Evolutionary conservation across 352 stramenopile species (phyloP), one percentile per base, ranked within the genome.

Genomic region (Globisporangium polare): DNA sequence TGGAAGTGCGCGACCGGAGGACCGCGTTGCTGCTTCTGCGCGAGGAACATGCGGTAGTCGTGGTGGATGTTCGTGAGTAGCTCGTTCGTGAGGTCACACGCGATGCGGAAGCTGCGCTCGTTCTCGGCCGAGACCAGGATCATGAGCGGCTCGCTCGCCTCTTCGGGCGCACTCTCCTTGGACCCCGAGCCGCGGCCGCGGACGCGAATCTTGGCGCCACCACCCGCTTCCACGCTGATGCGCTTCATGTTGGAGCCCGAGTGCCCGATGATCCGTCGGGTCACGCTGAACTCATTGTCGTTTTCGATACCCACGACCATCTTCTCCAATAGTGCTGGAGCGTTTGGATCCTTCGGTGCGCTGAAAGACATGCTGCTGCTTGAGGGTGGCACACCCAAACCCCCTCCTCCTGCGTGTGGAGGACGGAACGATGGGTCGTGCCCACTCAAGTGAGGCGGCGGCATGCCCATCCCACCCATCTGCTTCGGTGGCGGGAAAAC

Each of bases 261-360:
- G 18, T 81, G 85, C 5, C 87, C 87, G 53, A 96, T 93, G 56
- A 96, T 92, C 29, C 85, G 83, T 1, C 85, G 83, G 22, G 85
- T 93, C 35, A 94, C 85, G 10, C 81, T 79, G 68, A 96, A 96
- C 29, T 94, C 87, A 54, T 66, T 88, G 50, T 96, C 87, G 15
- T 89, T 85, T 39, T 96, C 87, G n/a, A 96, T 94, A 0, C 85
- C 87, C 18, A 96, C 85, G 7, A 87, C 54, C 55, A 96, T 68
- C 43, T 92, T 94, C 53, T 96, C 78, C 27, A 88, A 29, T 31
- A 91, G 81, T 0, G 66, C 67, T 13, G 66, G 58, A 2, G 69
- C 68, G 45, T 68, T 74, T 8, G 65, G 53, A 50, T 63, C 63
- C 22, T 57, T 66, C 22, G 41, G 43, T 3, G 26, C 46, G 22